Evolutionary conservation across 75 land plant genomes (phyloP).

Genomic region (Sequoiadendron giganteum): DNA sequence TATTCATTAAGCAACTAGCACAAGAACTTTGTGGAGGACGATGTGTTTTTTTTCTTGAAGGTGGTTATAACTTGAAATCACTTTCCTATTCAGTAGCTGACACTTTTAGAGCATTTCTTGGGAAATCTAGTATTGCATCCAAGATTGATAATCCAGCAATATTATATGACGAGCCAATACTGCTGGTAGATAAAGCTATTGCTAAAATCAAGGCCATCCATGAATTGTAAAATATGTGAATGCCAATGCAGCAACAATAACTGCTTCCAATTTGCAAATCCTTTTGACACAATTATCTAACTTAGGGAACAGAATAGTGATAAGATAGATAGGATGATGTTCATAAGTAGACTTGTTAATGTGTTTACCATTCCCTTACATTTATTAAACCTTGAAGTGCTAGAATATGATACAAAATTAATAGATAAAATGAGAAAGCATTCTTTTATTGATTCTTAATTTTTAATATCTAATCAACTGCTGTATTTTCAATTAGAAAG

Average conservation of each 20-base stretch:
- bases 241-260: conserved; percentile 1
- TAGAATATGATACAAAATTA: background rate
- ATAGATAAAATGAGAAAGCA: background rate
- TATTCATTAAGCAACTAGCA: conserved; percentile 76
- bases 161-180: conserved; percentile 80
- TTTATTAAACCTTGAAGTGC: background rate
- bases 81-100: conserved; percentile 93
- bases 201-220: conserved; percentile 69
- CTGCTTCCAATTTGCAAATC: background rate
- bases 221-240: conserved; percentile 40
- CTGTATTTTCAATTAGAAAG: background rate
- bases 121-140: conserved; percentile 69
- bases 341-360: background rate
- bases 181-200: conserved; percentile 65
- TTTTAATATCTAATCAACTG: background rate
- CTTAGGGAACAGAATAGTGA: background rate
- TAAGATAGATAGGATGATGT: background rate
- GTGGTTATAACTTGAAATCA: conserved; percentile 90
- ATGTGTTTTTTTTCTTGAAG: conserved; percentile 92
- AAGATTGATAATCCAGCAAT: conserved; percentile 79
- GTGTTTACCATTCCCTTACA: background rate
- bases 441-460: background rate
- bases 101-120: conserved; percentile 82
- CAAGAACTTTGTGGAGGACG: conserved; percentile 86
- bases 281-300: background rate